phyloP scores from a whole-genome alignment of 495 filamentous ascomycete species.

The Tricharina praecox region DNA sequence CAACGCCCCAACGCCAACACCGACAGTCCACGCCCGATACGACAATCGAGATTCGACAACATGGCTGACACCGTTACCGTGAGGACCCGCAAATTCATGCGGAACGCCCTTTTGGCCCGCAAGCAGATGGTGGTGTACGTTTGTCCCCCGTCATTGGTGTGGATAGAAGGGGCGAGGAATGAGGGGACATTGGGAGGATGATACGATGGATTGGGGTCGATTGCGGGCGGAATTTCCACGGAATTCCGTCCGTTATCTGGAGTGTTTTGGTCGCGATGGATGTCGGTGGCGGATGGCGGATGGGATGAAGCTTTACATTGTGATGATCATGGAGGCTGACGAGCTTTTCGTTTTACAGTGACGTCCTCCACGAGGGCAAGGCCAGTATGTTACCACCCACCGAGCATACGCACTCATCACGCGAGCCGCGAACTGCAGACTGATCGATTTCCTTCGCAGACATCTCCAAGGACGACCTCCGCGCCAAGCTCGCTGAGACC shows the following conservation, averaged over 20 bases:
- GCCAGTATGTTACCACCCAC: slow-evolving; percentile 33
- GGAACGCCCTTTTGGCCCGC: slow-evolving; percentile 92
- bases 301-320: too few species aligned
- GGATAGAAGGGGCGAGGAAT: not conserved
- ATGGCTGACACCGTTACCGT: slow-evolving; percentile 94
- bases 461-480: slow-evolving; percentile 97
- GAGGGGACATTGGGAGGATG: not conserved
- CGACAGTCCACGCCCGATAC: slow-evolving; percentile 6
- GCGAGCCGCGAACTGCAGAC: not conserved
- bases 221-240: slow-evolving; percentile 2
- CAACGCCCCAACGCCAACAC: slow-evolving; percentile 3
- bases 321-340: slow-evolving; percentile 2
- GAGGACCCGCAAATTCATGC: slow-evolving; percentile 99
- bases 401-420: not conserved
- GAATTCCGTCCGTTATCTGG: too few species aligned
- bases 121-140: slow-evolving; percentile 99
- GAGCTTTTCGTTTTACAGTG: slow-evolving; percentile 38
- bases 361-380: slow-evolving; percentile 97
- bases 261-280: too few species aligned
- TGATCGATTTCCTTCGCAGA: slow-evolving; percentile 27
- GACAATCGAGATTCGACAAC: slow-evolving; percentile 31
- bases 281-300: too few species aligned
- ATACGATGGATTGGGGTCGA: not conserved
- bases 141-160: slow-evolving; percentile 2
- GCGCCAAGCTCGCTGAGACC: slow-evolving; percentile 76